A percentile compares a stretch with the other conserved stretches of the same genome.
Evolutionary conservation across 179 eudicot genomes (phyloP).

Genomic region (Silene coronaria): DNA sequence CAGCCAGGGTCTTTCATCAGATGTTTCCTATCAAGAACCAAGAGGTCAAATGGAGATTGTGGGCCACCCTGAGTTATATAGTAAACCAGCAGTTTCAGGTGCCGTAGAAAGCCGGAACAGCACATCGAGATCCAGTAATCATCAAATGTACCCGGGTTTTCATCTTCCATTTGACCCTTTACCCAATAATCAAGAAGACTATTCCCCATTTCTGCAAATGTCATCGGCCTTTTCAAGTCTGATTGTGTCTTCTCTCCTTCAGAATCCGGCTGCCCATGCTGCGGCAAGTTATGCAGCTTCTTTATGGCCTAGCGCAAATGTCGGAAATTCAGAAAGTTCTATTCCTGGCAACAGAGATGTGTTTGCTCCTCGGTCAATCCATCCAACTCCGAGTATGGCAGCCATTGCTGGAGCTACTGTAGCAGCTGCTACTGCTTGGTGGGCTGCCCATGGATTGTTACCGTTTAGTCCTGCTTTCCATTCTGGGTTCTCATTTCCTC

Average conservation of each 20-base stretch:
- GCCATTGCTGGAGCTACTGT: slow-evolving; percentile 88
- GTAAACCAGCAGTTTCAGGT: slow-evolving; percentile 43
- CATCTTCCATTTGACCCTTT: slow-evolving; percentile 52
- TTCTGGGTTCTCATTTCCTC: slow-evolving; percentile 43
- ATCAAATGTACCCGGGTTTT: slow-evolving; percentile 40
- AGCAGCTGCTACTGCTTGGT: slow-evolving; percentile 98
- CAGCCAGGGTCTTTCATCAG: slow-evolving; percentile 39
- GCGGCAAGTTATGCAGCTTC: slow-evolving; percentile 88
- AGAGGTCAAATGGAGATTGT: slow-evolving; percentile 36
- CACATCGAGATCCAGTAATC: slow-evolving; percentile 43
- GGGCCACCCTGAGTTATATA: slow-evolving; percentile 35
- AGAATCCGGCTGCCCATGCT: slow-evolving; percentile 91
- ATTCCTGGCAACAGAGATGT: slow-evolving; percentile 30
- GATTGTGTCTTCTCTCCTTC: slow-evolving; percentile 66
- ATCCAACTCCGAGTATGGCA: slow-evolving; percentile 60
- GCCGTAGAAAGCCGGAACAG: slow-evolving; percentile 42
- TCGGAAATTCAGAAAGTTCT: slow-evolving; percentile 41
- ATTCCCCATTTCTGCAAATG: slow-evolving; percentile 46
- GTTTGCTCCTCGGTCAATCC: slow-evolving; percentile 39
- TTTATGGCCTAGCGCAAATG: slow-evolving; percentile 56
- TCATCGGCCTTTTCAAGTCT: slow-evolving; percentile 71
- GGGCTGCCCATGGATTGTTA: slow-evolving; percentile 85
- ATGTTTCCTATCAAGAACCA: slow-evolving; percentile 49
- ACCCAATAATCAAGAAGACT: slow-evolving; percentile 46
- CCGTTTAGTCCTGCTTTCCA: slow-evolving; percentile 59